These are phyloP conservation scores for Penium margaritaceum DNA, from an alignment of 139 green algal species.

Conservation along the genomic window DNA sequence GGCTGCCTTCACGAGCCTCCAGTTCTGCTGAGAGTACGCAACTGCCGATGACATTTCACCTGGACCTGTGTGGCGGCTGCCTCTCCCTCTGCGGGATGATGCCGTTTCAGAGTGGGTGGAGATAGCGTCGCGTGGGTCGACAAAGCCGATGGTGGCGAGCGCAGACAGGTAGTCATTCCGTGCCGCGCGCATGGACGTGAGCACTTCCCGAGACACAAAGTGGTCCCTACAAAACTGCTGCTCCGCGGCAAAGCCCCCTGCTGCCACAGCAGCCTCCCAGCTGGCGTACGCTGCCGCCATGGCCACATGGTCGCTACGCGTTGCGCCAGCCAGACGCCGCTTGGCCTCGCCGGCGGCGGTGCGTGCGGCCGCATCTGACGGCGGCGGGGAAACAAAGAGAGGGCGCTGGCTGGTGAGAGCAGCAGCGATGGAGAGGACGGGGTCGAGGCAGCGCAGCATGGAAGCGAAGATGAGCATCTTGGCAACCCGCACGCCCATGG, in stretches of 20 bases:
- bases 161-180: slow-evolving; percentile 33
- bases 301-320: slow-evolving; percentile 47
- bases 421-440: slow-evolving; percentile 68
- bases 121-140: too few relatives aligned
- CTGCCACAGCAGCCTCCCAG: slow-evolving; percentile 20
- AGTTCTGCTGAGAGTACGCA: too few relatives aligned
- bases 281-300: slow-evolving; percentile 38
- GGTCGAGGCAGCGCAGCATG: slow-evolving; percentile 69
- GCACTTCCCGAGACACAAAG: slow-evolving; percentile 40
- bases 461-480: slow-evolving; percentile 78
- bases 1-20: slow-evolving; percentile 58
- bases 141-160: slow-evolving; percentile 46
- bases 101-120: background rate
- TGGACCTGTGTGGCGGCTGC: background rate
- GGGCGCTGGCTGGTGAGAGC: slow-evolving; percentile 10
- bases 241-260: slow-evolving; percentile 23
- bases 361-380: too few relatives aligned
- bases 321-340: slow-evolving; percentile 14
- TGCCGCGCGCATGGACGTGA: slow-evolving; percentile 37
- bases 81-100: too few relatives aligned
- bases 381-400: slow-evolving; percentile 24
- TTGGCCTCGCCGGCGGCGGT: slow-evolving; percentile 41
- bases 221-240: slow-evolving; percentile 18
- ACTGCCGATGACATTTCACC: background rate
- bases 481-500: slow-evolving; percentile 63